Percentiles rank a stretch among this genome's conserved stretches.
Conservation (phyloP, 2,329 filamentous ascomycete genomes). For the Didymella keratinophila region DNA sequence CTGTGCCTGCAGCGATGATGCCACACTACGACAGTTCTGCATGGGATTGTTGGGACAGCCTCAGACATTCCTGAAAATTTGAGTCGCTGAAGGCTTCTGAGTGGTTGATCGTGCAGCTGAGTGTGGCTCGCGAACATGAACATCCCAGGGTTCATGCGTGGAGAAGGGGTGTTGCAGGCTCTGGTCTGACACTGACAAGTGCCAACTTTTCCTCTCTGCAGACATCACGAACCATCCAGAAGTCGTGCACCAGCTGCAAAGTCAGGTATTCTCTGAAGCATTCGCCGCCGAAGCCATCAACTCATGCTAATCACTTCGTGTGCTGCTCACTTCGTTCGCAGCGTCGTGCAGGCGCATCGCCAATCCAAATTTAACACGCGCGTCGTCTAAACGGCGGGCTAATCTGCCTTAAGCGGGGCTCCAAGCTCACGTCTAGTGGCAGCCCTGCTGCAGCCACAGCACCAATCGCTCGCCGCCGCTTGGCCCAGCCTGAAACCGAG, state of each 20-base stretch:
- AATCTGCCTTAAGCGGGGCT: neutral
- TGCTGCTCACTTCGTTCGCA: neutral
- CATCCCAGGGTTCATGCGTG: neutral
- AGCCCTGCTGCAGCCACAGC: constrained; percentile 6
- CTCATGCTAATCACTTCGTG: neutral
- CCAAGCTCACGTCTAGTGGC: neutral
- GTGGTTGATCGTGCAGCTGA: neutral
- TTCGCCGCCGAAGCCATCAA: neutral
- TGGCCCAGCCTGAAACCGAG: constrained; percentile 11
- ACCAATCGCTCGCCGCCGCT: constrained; percentile 9
- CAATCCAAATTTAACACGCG: constrained; percentile 11
- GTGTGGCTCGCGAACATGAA: neutral
- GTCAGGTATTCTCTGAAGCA: too few relatives aligned
- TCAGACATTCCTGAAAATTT: neutral
- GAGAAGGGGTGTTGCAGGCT: neutral
- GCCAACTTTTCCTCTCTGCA: neutral
- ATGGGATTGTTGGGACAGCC: too few relatives aligned
- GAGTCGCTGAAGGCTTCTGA: neutral
- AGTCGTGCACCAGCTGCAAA: too few relatives aligned
- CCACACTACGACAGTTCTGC: too few relatives aligned
- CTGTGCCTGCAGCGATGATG: too few relatives aligned
- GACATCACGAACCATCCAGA: neutral
- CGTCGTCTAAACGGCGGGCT: constrained; percentile 8
- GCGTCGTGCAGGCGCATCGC: constrained; percentile 18
- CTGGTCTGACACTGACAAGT: neutral